Conservation (phyloP, 352 stramenopile genomes). For the Blastocystis sp. region DNA sequence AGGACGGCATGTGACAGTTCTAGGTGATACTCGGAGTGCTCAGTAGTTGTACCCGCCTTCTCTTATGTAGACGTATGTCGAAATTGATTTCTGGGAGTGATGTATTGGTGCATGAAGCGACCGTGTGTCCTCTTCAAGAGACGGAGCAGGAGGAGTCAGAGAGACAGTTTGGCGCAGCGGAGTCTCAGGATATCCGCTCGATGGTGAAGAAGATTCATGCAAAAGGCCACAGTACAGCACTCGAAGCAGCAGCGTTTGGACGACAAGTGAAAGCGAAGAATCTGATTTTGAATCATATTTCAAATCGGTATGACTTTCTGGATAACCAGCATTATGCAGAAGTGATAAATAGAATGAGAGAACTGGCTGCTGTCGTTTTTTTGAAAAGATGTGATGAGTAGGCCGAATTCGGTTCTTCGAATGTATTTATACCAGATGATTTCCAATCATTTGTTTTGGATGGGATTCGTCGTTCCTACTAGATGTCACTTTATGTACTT, state of each 20-base stretch:
- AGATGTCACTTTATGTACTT: neutral
- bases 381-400: neutral
- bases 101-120: slow-evolving; percentile 38
- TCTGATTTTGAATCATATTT: slow-evolving; percentile 33
- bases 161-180: neutral
- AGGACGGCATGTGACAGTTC: neutral
- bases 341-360: neutral
- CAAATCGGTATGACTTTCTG: slow-evolving; percentile 42
- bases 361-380: neutral
- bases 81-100: neutral
- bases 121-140: neutral
- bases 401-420: neutral
- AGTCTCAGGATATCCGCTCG: neutral
- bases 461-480: neutral
- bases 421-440: slow-evolving; percentile 11
- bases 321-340: neutral
- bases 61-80: neutral
- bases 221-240: slow-evolving; percentile 32
- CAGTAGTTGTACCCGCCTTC: neutral
- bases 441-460: slow-evolving; percentile 41
- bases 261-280: neutral
- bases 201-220: neutral
- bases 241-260: slow-evolving; percentile 16
- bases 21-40: neutral
- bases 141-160: neutral